Evolutionary conservation across 352 stramenopile species (phyloP).

Genomic region (Globisporangium middletonii): DNA sequence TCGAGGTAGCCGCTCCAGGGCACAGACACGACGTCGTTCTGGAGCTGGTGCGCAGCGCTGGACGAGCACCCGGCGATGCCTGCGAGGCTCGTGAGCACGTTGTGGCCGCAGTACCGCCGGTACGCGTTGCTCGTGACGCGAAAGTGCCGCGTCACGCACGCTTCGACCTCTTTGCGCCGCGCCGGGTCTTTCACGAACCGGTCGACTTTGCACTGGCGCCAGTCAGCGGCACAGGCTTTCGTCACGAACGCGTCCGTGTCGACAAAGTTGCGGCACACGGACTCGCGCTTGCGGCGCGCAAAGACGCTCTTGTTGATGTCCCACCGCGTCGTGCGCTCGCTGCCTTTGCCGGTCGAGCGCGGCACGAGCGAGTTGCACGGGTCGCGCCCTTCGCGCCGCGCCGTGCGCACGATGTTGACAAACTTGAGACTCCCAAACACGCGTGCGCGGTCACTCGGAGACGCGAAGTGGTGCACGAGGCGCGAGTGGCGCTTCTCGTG

Average conservation of each 20-base stretch:
- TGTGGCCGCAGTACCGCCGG: slow-evolving; percentile 58
- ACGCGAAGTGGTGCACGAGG: slow-evolving; percentile 8
- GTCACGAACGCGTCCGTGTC: slow-evolving; percentile 62
- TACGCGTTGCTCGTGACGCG: slow-evolving; percentile 54
- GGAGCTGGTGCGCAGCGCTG: slow-evolving; percentile 41
- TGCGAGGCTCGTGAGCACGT: slow-evolving; percentile 46
- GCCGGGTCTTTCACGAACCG: slow-evolving; percentile 62
- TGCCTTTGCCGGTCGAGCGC: slow-evolving; percentile 40
- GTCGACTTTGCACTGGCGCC: slow-evolving; percentile 70
- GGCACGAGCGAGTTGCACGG: slow-evolving; percentile 70
- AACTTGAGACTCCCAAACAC: slow-evolving; percentile 30
- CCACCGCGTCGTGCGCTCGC: slow-evolving; percentile 33
- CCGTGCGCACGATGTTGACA: slow-evolving; percentile 51
- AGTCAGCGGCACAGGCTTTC: slow-evolving; percentile 64
- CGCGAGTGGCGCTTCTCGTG: slow-evolving; percentile 31
- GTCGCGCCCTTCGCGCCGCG: slow-evolving; percentile 46
- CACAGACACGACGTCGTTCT: slow-evolving; percentile 63
- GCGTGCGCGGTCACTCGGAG: background rate
- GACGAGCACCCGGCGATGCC: slow-evolving; percentile 29
- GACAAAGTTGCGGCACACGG: slow-evolving; percentile 47
- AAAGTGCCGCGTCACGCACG: slow-evolving; percentile 44
- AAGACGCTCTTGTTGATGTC: slow-evolving; percentile 84
- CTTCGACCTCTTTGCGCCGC: slow-evolving; percentile 53
- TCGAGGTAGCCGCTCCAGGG: slow-evolving; percentile 71
- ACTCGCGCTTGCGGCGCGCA: slow-evolving; percentile 47